Evolutionary conservation across 2,329 filamentous ascomycete species (phyloP), one percentile per base, ranked within the genome.

Genomic region (Pezicula rhizophila): DNA sequence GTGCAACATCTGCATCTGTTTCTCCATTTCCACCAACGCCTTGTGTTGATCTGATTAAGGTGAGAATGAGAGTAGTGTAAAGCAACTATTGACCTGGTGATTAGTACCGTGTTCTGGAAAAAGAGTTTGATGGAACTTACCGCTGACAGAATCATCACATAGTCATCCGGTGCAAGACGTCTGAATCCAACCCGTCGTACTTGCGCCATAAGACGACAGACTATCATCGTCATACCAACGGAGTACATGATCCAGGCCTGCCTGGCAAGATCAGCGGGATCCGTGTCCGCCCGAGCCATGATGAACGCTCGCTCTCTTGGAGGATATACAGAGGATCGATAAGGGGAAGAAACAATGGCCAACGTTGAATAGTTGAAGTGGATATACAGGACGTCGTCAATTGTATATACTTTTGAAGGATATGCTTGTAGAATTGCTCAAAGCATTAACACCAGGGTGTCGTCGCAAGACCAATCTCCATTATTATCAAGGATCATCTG

Each of bases 21-120:
- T 62, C 68, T 3, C 72, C 59, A 49, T 71, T 72, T 39, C 66
- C 69, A 25, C 68, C 69, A 31, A 68, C 69, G 18, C 69, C 68
- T 12, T 54, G 47, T 12, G 63, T 64, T 26, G 69, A 68, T 8
- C 61, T 51, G 48, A 71, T 72, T 42, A 70, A 50, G 46, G 63
- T 66, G n/a, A 69, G 61, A 2, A 69, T 61, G n/a, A 72, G 57
- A 3, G 60, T 58, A 0, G 69, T 71, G 50, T 72, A 72, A 45
- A 63, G 64, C 5, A 55, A 37, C 54, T 62, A 42, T 23, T 23
- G 23, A 23, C 25, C 56, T 4, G 28, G 11, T 26, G 10, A 33
- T 45, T 41, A 45, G 26, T 45, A 3, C 35, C 6, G 26, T 41
- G 7, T n/a, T 23, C 39, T 37, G 15, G 28, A 12, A 26, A 12